Base-by-base conservation (phyloP, 176 grass and related monocot species). In the Aegilops speltoides region DNA sequence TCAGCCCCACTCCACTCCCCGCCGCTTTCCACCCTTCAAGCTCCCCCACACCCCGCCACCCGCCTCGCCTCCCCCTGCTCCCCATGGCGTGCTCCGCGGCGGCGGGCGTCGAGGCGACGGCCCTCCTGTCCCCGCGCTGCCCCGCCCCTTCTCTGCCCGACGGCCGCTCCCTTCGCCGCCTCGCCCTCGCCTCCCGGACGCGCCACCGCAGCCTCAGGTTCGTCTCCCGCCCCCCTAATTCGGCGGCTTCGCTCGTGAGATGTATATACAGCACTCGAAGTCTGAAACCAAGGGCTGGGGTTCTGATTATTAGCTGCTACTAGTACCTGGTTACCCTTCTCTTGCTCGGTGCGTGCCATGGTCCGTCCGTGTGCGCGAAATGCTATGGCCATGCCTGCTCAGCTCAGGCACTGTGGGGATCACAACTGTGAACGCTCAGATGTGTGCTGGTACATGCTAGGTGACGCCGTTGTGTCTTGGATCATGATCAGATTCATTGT, bases 201-300 rank as follows among this genome's bases (percentile, higher is more conserved):
- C 91, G 86, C 10, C 60, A 76, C 32, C 84, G 81, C 46, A 82
- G 67, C 43, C 83, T 95, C 78, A 92, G 95, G 95, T 93, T 1
- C 12, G 43, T 14, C 12, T 46, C 43, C 43, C 0, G 43, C 12
- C 43, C 43, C 40, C 43, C 43, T 46, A 46, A 14, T 46, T 11
- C 43, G 43, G 0, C 43, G 0, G 43, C 43, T 46, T 46, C 43
- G 43, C 43, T 46, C 3, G 10, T 46, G 12, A 46, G 43, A 46
- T 46, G 43, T 13, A 45, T 11, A 43, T 11, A 43, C 10, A 11
- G 38, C 1, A 43, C 40, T 43, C 2, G 3, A 43, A 43, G 10
- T 43, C 40, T 43, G 40, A 43, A 43, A 43, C 40, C 40, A 45
- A 11, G 8, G 54, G 16, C 10, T 26, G 64, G 46, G 33, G 26